A percentile compares a stretch with the other conserved stretches of the same genome.
Evolutionary conservation across 306 rosid genomes (phyloP).

Genomic region (Oxytropis ochrocephala): DNA sequence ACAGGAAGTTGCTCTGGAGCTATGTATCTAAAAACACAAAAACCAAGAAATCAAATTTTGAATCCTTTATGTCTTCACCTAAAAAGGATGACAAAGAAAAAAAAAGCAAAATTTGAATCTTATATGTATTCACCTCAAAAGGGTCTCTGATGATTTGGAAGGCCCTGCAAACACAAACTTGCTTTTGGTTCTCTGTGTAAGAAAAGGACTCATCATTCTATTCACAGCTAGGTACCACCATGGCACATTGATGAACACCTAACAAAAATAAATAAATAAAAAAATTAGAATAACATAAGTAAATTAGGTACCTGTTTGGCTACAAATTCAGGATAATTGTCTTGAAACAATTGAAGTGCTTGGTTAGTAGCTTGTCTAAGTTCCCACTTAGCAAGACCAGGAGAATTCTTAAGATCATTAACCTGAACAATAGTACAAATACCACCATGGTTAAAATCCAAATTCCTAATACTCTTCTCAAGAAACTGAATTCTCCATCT

Average conservation of each 20-base stretch:
- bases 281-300: neutral
- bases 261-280: neutral
- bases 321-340: slow-evolving; percentile 75
- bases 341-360: slow-evolving; percentile 66
- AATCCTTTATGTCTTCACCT: too few relatives aligned
- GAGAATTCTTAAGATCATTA: slow-evolving; percentile 66
- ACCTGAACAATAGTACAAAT: slow-evolving; percentile 61
- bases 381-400: slow-evolving; percentile 71
- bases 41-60: neutral
- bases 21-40: slow-evolving; percentile 45
- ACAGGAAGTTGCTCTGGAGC: slow-evolving; percentile 68
- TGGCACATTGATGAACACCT: slow-evolving; percentile 83
- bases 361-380: slow-evolving; percentile 69
- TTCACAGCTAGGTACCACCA: slow-evolving; percentile 84
- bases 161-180: slow-evolving; percentile 65
- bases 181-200: slow-evolving; percentile 30
- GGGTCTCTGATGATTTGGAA: slow-evolving; percentile 62
- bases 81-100: neutral
- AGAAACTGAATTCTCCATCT: slow-evolving; percentile 64
- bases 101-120: slow-evolving; percentile 9
- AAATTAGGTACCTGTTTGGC: slow-evolving; percentile 52
- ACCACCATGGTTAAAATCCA: slow-evolving; percentile 63
- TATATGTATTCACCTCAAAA: slow-evolving; percentile 43
- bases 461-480: slow-evolving; percentile 60
- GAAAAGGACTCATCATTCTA: slow-evolving; percentile 70